These are phyloP conservation scores for Malassezia caprae DNA, from an alignment of 1,284 basidiomycete species.

Conservation along the genomic window DNA sequence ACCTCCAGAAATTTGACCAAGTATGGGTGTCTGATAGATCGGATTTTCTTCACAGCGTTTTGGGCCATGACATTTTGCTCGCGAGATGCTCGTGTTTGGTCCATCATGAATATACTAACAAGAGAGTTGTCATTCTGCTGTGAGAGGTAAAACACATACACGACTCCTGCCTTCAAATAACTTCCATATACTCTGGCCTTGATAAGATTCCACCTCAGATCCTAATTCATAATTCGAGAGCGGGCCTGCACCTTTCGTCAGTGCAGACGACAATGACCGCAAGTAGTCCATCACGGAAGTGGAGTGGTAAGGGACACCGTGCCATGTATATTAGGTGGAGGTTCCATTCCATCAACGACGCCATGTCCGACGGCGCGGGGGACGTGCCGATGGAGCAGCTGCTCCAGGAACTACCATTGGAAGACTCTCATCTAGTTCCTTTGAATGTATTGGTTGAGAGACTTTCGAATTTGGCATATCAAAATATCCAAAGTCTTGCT, in stretches of 20 bases:
- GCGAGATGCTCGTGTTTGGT: conserved; percentile 18
- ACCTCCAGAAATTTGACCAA: conserved; percentile 80
- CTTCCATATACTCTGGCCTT: conserved; percentile 65
- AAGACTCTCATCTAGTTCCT: conserved; percentile 63
- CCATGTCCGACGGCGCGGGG: background rate
- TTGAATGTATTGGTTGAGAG: conserved; percentile 66
- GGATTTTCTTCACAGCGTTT: conserved; percentile 80
- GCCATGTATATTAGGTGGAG: conserved; percentile 1
- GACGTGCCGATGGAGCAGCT: conserved; percentile 50
- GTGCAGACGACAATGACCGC: conserved; percentile 67
- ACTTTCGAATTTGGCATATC: conserved; percentile 67
- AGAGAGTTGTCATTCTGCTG: conserved; percentile 62
- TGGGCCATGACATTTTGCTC: conserved; percentile 59
- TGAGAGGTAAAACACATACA: background rate
- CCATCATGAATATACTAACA: conserved; percentile 37
- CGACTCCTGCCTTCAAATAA: conserved; percentile 62
- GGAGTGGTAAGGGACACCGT: background rate
- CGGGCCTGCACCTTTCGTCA: conserved; percentile 68
- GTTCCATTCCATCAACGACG: background rate
- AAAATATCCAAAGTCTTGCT: conserved; percentile 67
- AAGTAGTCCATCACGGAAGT: conserved; percentile 64
- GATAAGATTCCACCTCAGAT: conserved; percentile 60
- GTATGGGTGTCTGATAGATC: conserved; percentile 86
- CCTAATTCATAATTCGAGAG: conserved; percentile 81
- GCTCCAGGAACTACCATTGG: conserved; percentile 64